Base-by-base conservation (phyloP, 306 rosid genomes). In the Clitoria ternatea region DNA sequence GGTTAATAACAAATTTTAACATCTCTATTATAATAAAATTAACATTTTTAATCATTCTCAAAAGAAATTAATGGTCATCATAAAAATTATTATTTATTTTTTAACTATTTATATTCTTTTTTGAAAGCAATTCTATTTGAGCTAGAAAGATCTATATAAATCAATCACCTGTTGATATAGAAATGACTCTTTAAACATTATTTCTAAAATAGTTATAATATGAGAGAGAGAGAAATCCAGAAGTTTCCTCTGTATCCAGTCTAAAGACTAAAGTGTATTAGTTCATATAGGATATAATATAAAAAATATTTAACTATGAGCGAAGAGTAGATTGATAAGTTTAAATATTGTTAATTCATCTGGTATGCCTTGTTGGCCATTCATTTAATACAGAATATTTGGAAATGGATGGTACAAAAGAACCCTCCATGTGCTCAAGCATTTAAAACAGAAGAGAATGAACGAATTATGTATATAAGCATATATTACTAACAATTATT, bases 381-480 rank as follows among this genome's bases (percentile, higher is more conserved):
- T 89, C 83, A 66, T 63, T 70, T 43, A 37, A 62, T 71, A 65
- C 72, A 64, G 35, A 74, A 54, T 13, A 40, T 65, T 40, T 63
- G 65, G 77, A 77, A 85, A 73, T 64, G 75, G 77, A 74, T 45
- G 80, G 79, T 76, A 44, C 26, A 24, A 65, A 80, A 70, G 86
- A 83, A 84, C 96, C 89, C 85, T 81, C 89, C 96, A 90, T 87
- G 93, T 90, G 92, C 87, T 69, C 27, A 32, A 73, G 82, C 85
- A 85, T 77, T 83, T 79, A 86, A 70, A 75, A 80, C 84, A 69
- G 83, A 65, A 9, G 13, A 61, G 78, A 43, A 27, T 39, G 19
- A 67, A 40, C 13, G 30, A 75, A 61, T 53, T 12, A 48, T 12
- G 20, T 59, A 42, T 43, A 3, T 33, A 74, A 49, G 56, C 56